These are phyloP conservation scores for Cucurbita ficifolia DNA, from an alignment of 306 rosid species.

Conservation along the genomic window DNA sequence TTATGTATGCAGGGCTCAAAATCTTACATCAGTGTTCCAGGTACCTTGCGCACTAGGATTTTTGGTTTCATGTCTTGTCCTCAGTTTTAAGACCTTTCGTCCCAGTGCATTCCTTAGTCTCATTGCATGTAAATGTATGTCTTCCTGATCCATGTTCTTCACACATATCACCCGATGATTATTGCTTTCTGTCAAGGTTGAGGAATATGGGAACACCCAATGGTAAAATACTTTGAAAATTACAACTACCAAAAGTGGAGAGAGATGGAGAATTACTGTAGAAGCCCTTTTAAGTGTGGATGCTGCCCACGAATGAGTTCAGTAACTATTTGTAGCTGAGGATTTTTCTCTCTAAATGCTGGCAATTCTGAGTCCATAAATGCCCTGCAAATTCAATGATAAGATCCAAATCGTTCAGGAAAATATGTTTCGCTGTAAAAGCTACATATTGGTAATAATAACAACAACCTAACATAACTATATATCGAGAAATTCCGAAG, in stretches of 20 bases:
- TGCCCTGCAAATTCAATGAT: slow-evolving; percentile 35
- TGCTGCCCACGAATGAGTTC: slow-evolving; percentile 92
- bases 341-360: slow-evolving; percentile 50
- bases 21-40: slow-evolving; percentile 64
- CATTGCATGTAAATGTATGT: slow-evolving; percentile 42
- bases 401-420: neutral
- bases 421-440: neutral
- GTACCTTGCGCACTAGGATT: slow-evolving; percentile 92
- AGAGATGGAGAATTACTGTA: slow-evolving; percentile 39
- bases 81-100: slow-evolving; percentile 81
- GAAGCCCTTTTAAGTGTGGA: slow-evolving; percentile 69
- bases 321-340: slow-evolving; percentile 73
- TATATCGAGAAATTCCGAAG: neutral
- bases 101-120: slow-evolving; percentile 79
- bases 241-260: neutral
- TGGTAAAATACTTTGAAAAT: neutral
- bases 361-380: slow-evolving; percentile 77
- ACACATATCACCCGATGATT: slow-evolving; percentile 66
- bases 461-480: neutral
- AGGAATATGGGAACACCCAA: neutral
- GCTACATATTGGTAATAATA: neutral
- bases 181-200: slow-evolving; percentile 38
- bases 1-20: slow-evolving; percentile 14
- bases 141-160: slow-evolving; percentile 77
- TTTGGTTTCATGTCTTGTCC: slow-evolving; percentile 69